Base-by-base conservation (phyloP, 2,329 filamentous ascomycete species). In the Pseudogymnoascus sp. region DNA sequence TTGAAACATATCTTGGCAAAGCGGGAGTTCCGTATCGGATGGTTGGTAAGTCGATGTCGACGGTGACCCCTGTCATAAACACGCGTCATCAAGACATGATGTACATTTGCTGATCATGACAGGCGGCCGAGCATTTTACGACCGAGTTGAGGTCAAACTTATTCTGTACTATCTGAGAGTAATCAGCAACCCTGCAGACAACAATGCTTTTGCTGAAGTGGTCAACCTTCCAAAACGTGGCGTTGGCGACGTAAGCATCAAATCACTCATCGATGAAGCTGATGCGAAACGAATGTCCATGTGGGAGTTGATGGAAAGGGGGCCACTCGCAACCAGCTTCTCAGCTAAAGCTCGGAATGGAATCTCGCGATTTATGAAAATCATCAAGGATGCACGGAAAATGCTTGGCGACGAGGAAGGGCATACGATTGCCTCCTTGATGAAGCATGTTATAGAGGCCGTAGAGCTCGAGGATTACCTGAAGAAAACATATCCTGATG, bases 131-230 rank as follows among this genome's bases (percentile, higher is more conserved):
- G 88, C 89, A 61, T 99, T 99, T 71, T 97, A 95, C 68, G 94
- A 99, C 66, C 84, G 94, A 58, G 81, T 84, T 2, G 92, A 99
- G 71, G 87, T 97, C 69, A 95, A 94, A 71, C 79, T 90, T 5
- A 71, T 97, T 0, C 74, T 97, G 3, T 91, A 96, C 70, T 97
- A 99, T 70, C 77, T 97, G 12, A 83, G 91, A 30, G 86, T 95
- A 3, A 84, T 96, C 30, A 83, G 89, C 67, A 88, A 95, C 63
- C 89, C 91, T 1, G 81, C 89, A 48, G 92, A 95, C 70, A 95
- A 92, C 66, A 92, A 96, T 69, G 90, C 90, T 0, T 74, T 97
- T 0, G 82, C 86, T 3, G 82, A 90, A 30, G 84, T 96, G 60
- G 85, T 97, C 69, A 97, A 97, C 68, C 80, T 87, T 0, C 94